Percentiles rank a stretch among this genome's conserved stretches.
Conservation (phyloP, 306 rosid species). For the Corylus americana region DNA sequence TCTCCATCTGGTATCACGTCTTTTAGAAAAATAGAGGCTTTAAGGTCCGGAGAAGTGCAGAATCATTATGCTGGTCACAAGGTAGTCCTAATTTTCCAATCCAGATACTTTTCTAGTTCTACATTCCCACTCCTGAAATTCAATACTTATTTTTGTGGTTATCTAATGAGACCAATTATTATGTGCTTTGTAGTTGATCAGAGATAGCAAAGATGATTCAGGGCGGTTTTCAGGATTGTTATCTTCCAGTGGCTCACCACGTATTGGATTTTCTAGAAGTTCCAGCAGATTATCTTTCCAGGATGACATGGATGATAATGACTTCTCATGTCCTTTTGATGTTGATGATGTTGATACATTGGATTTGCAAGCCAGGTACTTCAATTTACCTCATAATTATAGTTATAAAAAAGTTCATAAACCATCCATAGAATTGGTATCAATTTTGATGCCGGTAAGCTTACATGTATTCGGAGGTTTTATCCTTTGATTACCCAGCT, state of each 20-base stretch:
- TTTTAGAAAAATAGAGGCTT: constrained; percentile 58
- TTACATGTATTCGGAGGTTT: constrained; percentile 12
- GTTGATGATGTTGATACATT: constrained; percentile 81
- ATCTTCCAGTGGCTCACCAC: constrained; percentile 86
- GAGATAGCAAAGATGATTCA: constrained; percentile 80
- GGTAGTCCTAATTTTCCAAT: constrained; percentile 44
- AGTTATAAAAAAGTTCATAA: constrained; percentile 17
- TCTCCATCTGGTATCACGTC: constrained; percentile 78
- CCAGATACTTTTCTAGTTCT: constrained; percentile 3
- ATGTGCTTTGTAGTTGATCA: constrained; percentile 46
- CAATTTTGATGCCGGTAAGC: constrained; percentile 1
- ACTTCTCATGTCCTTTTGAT: constrained; percentile 73
- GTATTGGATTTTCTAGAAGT: constrained; percentile 79
- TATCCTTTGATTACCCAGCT: constrained; percentile 17
- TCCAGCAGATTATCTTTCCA: constrained; percentile 85
- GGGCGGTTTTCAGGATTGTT: constrained; percentile 82
- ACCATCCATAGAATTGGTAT: constrained; percentile 15
- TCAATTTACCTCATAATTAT: constrained; percentile 15
- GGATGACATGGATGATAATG: constrained; percentile 76
- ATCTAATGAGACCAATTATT: constrained; percentile 29
- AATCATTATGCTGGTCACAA: constrained; percentile 45
- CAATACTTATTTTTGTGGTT: constrained; percentile 14
- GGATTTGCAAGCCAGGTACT: constrained; percentile 61
- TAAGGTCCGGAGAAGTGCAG: constrained; percentile 54
- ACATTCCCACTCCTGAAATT: constrained; percentile 29